Evolutionary conservation across 495 filamentous ascomycete genomes (phyloP).

Genomic region (Pseudoneurospora amorphoporcata): DNA sequence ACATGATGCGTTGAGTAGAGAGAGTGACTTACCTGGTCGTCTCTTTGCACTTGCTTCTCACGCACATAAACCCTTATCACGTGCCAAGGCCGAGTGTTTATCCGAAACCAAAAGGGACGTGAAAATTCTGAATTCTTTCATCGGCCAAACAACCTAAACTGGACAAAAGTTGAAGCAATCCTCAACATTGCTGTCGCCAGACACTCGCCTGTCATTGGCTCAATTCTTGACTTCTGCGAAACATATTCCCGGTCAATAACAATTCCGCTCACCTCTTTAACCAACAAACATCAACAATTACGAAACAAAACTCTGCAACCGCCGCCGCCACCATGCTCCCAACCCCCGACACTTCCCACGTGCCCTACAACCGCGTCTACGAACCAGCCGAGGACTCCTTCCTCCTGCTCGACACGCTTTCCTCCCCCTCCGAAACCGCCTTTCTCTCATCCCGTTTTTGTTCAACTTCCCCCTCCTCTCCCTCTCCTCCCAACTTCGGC

Average conservation of each 20-base stretch:
- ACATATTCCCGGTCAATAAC: not conserved
- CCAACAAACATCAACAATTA: not conserved
- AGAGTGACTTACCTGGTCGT: not conserved
- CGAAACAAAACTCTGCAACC: not conserved
- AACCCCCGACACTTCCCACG: conserved; percentile 84
- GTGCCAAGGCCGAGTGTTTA: not conserved
- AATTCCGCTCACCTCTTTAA: not conserved
- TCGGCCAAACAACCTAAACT: not conserved
- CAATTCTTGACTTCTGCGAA: not conserved
- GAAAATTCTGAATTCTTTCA: not conserved
- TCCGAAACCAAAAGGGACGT: not conserved
- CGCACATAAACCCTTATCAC: not conserved
- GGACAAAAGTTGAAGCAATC: not conserved
- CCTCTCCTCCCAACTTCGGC: conserved; percentile 1
- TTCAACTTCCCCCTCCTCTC: conserved; percentile 8
- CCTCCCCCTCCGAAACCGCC: conserved; percentile 54
- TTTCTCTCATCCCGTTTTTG: conserved; percentile 61
- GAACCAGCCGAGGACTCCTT: conserved; percentile 93
- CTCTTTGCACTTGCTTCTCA: not conserved
- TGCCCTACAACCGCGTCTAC: conserved; percentile 76
- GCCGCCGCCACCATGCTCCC: conserved; percentile 55
- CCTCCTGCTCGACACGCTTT: conserved; percentile 86
- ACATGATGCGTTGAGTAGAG: not conserved
- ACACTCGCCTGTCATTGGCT: not conserved
- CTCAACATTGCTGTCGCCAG: not conserved